Evolutionary conservation across 352 stramenopile genomes (phyloP), one percentile per base, ranked within the genome.

Genomic region (Pythium aphanidermatum): DNA sequence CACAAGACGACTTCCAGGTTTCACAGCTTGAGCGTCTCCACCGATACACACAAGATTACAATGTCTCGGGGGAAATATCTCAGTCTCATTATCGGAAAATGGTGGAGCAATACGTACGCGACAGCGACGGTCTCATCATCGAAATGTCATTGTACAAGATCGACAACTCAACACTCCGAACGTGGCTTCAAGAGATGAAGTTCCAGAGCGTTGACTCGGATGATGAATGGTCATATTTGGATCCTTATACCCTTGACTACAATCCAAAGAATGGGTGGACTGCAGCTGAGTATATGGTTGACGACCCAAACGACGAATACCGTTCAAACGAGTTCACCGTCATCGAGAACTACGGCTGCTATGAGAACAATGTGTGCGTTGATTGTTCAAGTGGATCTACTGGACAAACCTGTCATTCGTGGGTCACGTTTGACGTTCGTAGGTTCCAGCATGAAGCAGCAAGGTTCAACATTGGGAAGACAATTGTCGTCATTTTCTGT

Each of bases 401-500:
- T 6, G 68, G 62, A 0, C 71, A 65, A 16, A 49, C 49, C 7
- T 95, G 84, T 46, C 71, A 86, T 45, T 88, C 79, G 0, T 58
- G 55, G 27, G 85, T 92, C 4, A 70, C 64, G 9, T 96, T 82
- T 50, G 83, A 96, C 41, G 86, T 87, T 5, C 73, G 69, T 6
- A 48, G 50, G 13, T 66, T 70, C 35, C 56, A 60, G 19, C 57
- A 55, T 9, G 69, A 54, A 13, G 54, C 63, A 0, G 64, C 71
- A 2, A 62, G 78, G 26, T 57, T 92, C 33, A 91, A 81, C 37
- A 91, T 97, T 23, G 66, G 61, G 39, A 93, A 92, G 58, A 96
- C 86, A 5, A 60, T 95, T 4, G 63, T 96, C 2, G 80, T 96
- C 32, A 95, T 96, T 56, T 83, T 97, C 40, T 92, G 96, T 30